Conservation (phyloP, 441 rosid genomes). For the Erysimum cheiri region DNA sequence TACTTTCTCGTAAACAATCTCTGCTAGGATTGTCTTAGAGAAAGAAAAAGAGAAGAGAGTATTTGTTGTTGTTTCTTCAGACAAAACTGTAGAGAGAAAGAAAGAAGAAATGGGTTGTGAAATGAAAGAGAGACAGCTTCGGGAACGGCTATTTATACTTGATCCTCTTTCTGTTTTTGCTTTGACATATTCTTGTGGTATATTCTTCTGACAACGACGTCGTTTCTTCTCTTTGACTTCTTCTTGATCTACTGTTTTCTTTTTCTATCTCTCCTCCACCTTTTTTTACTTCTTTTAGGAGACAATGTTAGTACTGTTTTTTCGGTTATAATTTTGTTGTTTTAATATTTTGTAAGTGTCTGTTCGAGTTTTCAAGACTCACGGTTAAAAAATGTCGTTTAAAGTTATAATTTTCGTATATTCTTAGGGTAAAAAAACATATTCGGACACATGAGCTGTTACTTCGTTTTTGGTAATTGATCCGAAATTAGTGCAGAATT, state of each 20-base stretch:
- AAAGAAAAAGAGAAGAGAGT: constrained; percentile 1
- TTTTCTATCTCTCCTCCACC: constrained; percentile 1
- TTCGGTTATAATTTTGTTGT: not conserved
- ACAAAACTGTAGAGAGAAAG: constrained; percentile 17
- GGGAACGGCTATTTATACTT: constrained; percentile 31
- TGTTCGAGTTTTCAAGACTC: constrained; percentile 18
- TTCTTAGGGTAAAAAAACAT: constrained; percentile 9
- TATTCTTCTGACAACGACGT: constrained; percentile 42
- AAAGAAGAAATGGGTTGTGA: constrained; percentile 26
- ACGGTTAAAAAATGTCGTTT: constrained; percentile 23
- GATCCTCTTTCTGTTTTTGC: constrained; percentile 30
- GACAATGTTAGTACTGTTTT: constrained; percentile 30
- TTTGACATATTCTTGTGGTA: constrained; percentile 44
- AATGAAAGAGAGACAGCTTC: constrained; percentile 22
- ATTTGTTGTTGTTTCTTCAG: not conserved
- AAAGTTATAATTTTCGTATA: constrained; percentile 19
- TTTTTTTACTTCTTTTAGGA: constrained; percentile 34
- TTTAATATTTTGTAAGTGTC: not conserved
- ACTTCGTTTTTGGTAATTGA: constrained; percentile 14
- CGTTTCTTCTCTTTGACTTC: constrained; percentile 33
- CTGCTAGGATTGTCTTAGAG: constrained; percentile 6
- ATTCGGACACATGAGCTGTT: constrained; percentile 35
- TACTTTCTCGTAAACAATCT: constrained; percentile 6
- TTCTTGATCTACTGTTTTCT: constrained; percentile 17
- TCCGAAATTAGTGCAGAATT: constrained; percentile 26